Percentiles rank a stretch among this genome's conserved stretches.
Conservation (phyloP, 2,329 filamentous ascomycete species). For the Talaromyces pinophilus region DNA sequence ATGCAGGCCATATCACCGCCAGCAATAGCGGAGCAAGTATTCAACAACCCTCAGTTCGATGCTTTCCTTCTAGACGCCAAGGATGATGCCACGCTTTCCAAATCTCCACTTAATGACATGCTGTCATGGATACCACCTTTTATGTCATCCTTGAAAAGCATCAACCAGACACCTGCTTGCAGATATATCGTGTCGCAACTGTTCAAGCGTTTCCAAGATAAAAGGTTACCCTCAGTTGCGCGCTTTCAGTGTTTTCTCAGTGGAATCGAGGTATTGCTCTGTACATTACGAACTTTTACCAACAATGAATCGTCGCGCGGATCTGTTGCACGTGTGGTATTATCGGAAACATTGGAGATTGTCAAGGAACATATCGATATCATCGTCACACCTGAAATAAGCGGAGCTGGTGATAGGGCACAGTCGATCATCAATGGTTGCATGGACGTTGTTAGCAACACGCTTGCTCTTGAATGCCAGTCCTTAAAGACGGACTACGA, state of each 20-base stretch:
- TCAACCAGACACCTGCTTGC: constrained; percentile 76
- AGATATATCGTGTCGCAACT: constrained; percentile 76
- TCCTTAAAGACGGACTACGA: constrained; percentile 69
- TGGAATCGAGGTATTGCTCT: constrained; percentile 48
- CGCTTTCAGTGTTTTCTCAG: constrained; percentile 50
- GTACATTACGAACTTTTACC: constrained; percentile 51
- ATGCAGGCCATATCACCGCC: constrained; percentile 78
- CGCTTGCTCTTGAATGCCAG: constrained; percentile 70
- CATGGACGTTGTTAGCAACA: constrained; percentile 65
- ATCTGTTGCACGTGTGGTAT: constrained; percentile 50
- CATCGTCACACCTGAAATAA: constrained; percentile 56
- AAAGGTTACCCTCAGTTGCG: constrained; percentile 43
- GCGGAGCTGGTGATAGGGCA: constrained; percentile 12
- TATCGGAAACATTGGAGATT: constrained; percentile 51
- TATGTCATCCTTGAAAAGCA: constrained; percentile 72
- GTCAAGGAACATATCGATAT: constrained; percentile 53
- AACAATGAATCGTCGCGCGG: constrained; percentile 48
- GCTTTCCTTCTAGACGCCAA: constrained; percentile 54
- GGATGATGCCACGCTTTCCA: constrained; percentile 55
- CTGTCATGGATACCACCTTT: constrained; percentile 79
- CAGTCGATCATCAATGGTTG: constrained; percentile 56
- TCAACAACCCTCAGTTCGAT: constrained; percentile 69
- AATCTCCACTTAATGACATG: constrained; percentile 61
- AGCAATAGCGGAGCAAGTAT: constrained; percentile 80
- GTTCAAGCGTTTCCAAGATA: constrained; percentile 58